Evolutionary conservation across 1,284 basidiomycete genomes (phyloP).

Genomic region (Vanrija humicola): DNA sequence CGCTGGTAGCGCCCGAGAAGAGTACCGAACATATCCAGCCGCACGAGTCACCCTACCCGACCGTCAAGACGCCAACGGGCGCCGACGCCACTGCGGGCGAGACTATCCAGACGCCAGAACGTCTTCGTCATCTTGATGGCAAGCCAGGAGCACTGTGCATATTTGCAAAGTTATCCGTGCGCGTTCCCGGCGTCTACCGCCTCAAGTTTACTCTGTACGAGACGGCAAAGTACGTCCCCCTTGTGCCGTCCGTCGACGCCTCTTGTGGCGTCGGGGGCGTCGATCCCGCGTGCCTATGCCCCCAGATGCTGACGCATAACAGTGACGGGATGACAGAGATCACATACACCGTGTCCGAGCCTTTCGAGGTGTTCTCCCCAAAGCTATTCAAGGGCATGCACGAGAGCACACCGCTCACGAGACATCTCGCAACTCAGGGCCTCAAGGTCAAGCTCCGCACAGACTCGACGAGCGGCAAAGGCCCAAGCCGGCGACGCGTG

Average conservation of each 20-base stretch:
- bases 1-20: constrained; percentile 32
- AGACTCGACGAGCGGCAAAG: constrained; percentile 37
- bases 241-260: neutral
- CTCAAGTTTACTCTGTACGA: constrained; percentile 47
- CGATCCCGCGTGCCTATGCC: neutral
- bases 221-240: constrained; percentile 37
- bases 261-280: no score
- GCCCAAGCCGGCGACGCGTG: constrained; percentile 4
- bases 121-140: constrained; percentile 42
- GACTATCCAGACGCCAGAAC: constrained; percentile 46
- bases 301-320: neutral
- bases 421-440: constrained; percentile 49
- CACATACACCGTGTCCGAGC: constrained; percentile 38
- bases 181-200: constrained; percentile 47
- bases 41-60: constrained; percentile 18
- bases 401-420: constrained; percentile 45
- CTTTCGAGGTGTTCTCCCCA: constrained; percentile 50
- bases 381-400: constrained; percentile 51
- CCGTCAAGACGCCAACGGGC: constrained; percentile 43
- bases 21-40: neutral
- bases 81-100: constrained; percentile 49
- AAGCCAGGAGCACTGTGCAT: constrained; percentile 41
- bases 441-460: constrained; percentile 50
- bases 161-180: constrained; percentile 48
- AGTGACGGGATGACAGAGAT: constrained; percentile 37